Evolutionary conservation across 2,329 filamentous ascomycete genomes (phyloP).

Genomic region (Fusarium devonianum): DNA sequence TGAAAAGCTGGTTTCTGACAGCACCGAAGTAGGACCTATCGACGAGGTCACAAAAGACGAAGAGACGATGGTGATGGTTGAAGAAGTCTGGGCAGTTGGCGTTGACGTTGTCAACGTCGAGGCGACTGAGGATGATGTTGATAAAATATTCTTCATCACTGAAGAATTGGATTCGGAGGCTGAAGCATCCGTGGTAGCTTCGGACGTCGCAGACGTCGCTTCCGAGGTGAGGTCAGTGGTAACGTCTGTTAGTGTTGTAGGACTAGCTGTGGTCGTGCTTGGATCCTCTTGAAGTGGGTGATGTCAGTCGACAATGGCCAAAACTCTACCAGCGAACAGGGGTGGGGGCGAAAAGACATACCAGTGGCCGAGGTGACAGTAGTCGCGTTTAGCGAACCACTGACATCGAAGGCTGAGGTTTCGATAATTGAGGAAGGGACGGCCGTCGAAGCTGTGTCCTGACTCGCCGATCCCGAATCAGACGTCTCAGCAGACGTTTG

Average conservation of each 20-base stretch:
- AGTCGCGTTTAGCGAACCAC: slow-evolving; percentile 29
- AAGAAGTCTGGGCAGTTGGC: slow-evolving; percentile 25
- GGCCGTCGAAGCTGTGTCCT: slow-evolving; percentile 26
- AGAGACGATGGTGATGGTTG: slow-evolving; percentile 29
- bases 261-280: slow-evolving; percentile 28
- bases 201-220: slow-evolving; percentile 8
- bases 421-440: slow-evolving; percentile 26
- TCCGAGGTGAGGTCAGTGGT: slow-evolving; percentile 25
- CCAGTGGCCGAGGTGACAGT: slow-evolving; percentile 25
- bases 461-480: slow-evolving; percentile 21
- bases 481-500: slow-evolving; percentile 25
- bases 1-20: slow-evolving; percentile 28
- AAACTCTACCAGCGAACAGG: slow-evolving; percentile 22
- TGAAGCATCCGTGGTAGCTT: slow-evolving; percentile 18
- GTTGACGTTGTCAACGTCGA: slow-evolving; percentile 4
- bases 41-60: slow-evolving; percentile 32
- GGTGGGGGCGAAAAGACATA: slow-evolving; percentile 31
- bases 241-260: slow-evolving; percentile 26
- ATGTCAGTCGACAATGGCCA: slow-evolving; percentile 26
- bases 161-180: slow-evolving; percentile 14
- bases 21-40: slow-evolving; percentile 15
- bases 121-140: slow-evolving; percentile 21
- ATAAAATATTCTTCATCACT: slow-evolving; percentile 16
- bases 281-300: slow-evolving; percentile 25
- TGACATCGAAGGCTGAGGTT: slow-evolving; percentile 20